Conservation (phyloP, 805 yeast genomes). For the Cyberlindnera nakhonratchasimensis region DNA sequence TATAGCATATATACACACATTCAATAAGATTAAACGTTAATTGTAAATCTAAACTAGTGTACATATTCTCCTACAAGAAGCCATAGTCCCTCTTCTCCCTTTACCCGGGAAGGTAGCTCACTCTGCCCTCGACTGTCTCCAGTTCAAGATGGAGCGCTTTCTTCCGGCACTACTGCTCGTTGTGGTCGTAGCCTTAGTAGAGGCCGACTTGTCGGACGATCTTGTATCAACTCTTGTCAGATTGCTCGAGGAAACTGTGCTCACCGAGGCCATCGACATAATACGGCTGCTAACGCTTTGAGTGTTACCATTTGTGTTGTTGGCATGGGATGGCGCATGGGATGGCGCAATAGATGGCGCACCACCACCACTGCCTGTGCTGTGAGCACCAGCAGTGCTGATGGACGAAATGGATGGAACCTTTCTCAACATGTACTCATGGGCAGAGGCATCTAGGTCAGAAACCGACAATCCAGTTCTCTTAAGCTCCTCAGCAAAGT, state of each 20-base stretch:
- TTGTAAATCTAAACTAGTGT: too few species aligned
- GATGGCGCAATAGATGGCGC: conserved; percentile 1
- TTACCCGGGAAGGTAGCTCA: too few species aligned
- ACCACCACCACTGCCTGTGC: conserved; percentile 2
- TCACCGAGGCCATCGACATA: conserved; percentile 11
- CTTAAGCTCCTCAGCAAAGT: conserved; percentile 63
- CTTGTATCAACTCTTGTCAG: conserved; percentile 28
- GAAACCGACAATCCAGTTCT: conserved; percentile 30
- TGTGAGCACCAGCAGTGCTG: conserved; percentile 4
- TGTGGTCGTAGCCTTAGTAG: conserved; percentile 15
- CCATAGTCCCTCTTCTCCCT: background rate
- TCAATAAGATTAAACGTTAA: too few species aligned
- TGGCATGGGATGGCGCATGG: background rate
- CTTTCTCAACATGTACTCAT: conserved; percentile 18
- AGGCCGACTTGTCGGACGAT: conserved; percentile 27
- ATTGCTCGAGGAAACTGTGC: conserved; percentile 9
- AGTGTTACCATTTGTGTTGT: background rate
- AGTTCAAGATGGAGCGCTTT: conserved; percentile 31
- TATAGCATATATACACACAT: background rate
- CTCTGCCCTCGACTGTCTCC: conserved; percentile 32
- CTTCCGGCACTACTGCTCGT: conserved; percentile 18
- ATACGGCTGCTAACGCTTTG: conserved; percentile 8
- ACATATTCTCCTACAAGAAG: background rate
- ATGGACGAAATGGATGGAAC: conserved; percentile 19
- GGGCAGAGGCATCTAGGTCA: conserved; percentile 25